These are phyloP conservation scores for Nicotiana undulata DNA, from an alignment of 257 asterid species.

Conservation along the genomic window DNA sequence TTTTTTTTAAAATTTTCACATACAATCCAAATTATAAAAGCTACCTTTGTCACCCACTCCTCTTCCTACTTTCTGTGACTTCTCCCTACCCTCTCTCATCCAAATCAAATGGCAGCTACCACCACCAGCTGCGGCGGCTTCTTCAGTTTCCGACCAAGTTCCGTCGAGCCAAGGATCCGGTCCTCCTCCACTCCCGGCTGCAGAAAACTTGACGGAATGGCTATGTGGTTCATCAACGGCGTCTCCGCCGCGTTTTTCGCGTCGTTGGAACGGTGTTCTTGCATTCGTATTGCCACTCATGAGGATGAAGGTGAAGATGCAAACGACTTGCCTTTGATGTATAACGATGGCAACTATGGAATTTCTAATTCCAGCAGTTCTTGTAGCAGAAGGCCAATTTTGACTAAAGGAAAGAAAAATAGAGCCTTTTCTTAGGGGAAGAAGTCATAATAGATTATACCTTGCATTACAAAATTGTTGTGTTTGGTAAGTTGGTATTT, in stretches of 20 bases:
- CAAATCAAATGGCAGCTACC: constrained; percentile 35
- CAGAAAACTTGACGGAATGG: constrained; percentile 56
- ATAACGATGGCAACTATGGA: constrained; percentile 30
- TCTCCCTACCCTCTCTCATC: background rate
- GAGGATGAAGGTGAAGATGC: constrained; percentile 57
- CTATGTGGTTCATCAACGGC: constrained; percentile 68
- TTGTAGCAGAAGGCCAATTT: constrained; percentile 24
- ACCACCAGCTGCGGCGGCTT: constrained; percentile 23
- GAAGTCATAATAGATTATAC: background rate
- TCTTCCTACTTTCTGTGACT: background rate
- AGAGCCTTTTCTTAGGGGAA: constrained; percentile 17
- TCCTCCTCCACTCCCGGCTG: constrained; percentile 25
- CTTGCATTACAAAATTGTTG: background rate
- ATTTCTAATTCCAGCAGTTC: background rate
- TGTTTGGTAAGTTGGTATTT: background rate
- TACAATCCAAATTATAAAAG: background rate
- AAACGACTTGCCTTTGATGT: constrained; percentile 51
- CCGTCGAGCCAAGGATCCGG: constrained; percentile 26
- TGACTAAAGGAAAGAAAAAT: constrained; percentile 38
- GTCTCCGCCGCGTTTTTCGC: constrained; percentile 65
- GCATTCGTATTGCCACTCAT: constrained; percentile 58
- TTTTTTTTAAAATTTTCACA: background rate
- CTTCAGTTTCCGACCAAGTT: constrained; percentile 15
- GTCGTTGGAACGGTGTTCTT: constrained; percentile 70
- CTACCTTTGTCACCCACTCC: background rate